Base-by-base conservation (phyloP, 805 yeast species). In the Pichia thaimueangensis region DNA sequence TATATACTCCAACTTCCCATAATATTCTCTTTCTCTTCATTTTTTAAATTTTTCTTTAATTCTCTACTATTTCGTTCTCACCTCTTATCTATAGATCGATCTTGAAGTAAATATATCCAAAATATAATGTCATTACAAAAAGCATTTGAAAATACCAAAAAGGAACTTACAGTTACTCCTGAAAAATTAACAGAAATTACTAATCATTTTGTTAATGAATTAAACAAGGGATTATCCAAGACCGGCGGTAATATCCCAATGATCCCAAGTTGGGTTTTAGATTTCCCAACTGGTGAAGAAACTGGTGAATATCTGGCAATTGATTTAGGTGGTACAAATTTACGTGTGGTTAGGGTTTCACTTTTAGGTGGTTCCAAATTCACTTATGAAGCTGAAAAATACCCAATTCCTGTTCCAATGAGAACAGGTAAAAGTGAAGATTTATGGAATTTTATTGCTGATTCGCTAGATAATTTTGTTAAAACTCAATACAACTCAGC, bases 201-300 rank as follows among this genome's bases (percentile, higher is more conserved):
- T 39, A 73, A 74, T 37, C 95, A 82, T 59, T 91, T 91, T 64
- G 74, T 82, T 42, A 45, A 62, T 21, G 97, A 91, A 67, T 76
- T 91, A 55, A 78, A 80, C 50, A 84, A 84, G 63, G 97, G 97
- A 47, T 73, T 84, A 52, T 71, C 81, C 46, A 72, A 74, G 58
- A 64, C 71, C 45, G 91, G 93, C 40, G 94, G 93, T 45, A 82
- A 82, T 63, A 86, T 87, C 58, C 97, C 98, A 48, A 91, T 91
- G 97, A 88, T 83, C 60, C 95, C 95, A 37, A 86, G 94, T 48
- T 91, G 97, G 97, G 97, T 91, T 43, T 70, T 88, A 73, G 94
- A 84, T 58, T 83, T 71, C 70, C 97, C 97, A 51, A 82, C 91
- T 39, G 98, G 98, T 51, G 68, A 78, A 53, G 98, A 91, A 65